These are phyloP conservation scores for Peronospora farinosa DNA, from an alignment of 352 stramenopile genomes.

Conservation along the genomic window DNA sequence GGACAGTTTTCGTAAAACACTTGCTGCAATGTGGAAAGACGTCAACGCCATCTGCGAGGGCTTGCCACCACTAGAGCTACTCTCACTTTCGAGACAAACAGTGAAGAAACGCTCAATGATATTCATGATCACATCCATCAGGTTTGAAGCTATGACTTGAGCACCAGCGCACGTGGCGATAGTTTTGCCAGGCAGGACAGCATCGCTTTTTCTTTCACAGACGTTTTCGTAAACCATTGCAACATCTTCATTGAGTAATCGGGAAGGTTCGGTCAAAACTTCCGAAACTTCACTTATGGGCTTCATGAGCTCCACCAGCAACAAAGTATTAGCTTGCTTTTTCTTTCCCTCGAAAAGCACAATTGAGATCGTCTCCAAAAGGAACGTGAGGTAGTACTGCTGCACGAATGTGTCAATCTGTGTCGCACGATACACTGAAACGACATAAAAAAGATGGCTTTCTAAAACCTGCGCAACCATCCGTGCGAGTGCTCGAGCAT, in stretches of 20 bases:
- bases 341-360: conserved; percentile 74
- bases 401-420: conserved; percentile 55
- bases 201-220: conserved; percentile 7
- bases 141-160: conserved; percentile 32
- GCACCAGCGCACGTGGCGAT: conserved; percentile 22
- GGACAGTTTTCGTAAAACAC: conserved; percentile 51
- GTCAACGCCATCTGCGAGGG: conserved; percentile 55
- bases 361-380: conserved; percentile 70
- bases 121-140: conserved; percentile 54
- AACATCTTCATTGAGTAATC: conserved; percentile 24
- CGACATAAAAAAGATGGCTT: conserved; percentile 46
- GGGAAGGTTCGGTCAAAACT: conserved; percentile 1
- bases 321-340: conserved; percentile 65
- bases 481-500: conserved; percentile 46
- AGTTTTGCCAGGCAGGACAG: conserved; percentile 14
- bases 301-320: conserved; percentile 61
- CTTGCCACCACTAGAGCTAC: conserved; percentile 3
- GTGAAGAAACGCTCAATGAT: conserved; percentile 38
- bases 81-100: conserved; percentile 23
- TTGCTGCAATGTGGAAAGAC: conserved; percentile 62
- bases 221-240: conserved; percentile 24
- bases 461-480: conserved; percentile 43
- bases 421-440: conserved; percentile 32
- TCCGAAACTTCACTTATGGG: conserved; percentile 22
- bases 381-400: conserved; percentile 73